Conservation (phyloP, 192 early-diverging fungal species). For the Gaertneriomyces semiglobifer region DNA sequence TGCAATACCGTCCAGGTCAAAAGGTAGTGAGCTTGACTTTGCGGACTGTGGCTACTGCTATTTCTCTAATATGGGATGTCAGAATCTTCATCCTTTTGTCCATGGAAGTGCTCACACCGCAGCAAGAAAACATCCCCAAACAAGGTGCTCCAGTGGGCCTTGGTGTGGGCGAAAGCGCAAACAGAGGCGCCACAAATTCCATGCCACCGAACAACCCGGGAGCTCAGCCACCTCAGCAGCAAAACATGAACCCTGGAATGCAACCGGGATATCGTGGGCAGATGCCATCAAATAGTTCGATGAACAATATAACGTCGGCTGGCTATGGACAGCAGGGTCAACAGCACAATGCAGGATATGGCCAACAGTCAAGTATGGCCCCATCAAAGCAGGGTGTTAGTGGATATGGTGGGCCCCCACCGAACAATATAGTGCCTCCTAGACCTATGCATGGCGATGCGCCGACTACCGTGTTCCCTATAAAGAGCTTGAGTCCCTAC, state of each 20-base stretch:
- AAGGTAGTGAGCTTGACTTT: conserved; percentile 36
- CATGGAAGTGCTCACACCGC: conserved; percentile 43
- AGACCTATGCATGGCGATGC: conserved; percentile 9
- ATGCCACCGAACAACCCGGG: conserved; percentile 25
- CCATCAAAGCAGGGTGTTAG: conserved; percentile 26
- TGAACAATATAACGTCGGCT: not conserved
- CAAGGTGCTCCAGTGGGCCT: conserved; percentile 6
- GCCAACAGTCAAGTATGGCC: conserved; percentile 13
- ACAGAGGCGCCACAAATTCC: conserved; percentile 16
- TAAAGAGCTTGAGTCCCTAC: conserved; percentile 80
- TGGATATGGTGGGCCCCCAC: not conserved
- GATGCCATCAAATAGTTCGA: too few species aligned
- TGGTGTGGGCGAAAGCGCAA: conserved; percentile 4
- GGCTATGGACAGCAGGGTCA: conserved; percentile 26
- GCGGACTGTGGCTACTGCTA: not conserved
- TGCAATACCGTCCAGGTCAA: conserved; percentile 50
- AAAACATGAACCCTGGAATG: not conserved
- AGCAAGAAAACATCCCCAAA: conserved; percentile 23
- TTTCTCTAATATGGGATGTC: not conserved
- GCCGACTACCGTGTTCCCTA: conserved; percentile 49
- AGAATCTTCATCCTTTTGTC: conserved; percentile 53
- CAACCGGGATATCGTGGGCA: not conserved
- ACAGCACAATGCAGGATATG: conserved; percentile 4
- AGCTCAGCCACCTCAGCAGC: conserved; percentile 14
- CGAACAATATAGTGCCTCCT: conserved; percentile 35